Evolutionary conservation across 139 green algal genomes (phyloP).

Genomic region (Mesotaenium endlicherianum): DNA sequence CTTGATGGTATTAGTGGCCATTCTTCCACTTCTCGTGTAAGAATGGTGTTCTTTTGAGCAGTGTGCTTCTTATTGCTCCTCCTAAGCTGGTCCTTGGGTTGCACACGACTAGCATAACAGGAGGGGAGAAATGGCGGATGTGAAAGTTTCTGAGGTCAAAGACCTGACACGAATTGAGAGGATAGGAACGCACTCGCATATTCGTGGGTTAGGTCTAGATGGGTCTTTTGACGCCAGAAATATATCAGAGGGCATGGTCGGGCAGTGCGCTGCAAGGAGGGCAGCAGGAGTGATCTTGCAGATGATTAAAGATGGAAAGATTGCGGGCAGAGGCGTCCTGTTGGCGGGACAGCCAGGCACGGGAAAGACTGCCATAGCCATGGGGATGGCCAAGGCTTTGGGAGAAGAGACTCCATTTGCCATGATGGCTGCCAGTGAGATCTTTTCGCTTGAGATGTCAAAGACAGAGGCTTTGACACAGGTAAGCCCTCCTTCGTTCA

Average conservation of each 20-base stretch:
- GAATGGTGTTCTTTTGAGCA: too few relatives aligned
- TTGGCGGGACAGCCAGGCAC: slow-evolving; percentile 93
- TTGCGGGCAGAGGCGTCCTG: slow-evolving; percentile 90
- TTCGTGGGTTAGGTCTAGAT: slow-evolving; percentile 94
- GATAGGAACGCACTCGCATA: slow-evolving; percentile 96
- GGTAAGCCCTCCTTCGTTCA: too few relatives aligned
- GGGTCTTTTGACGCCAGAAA: slow-evolving; percentile 85
- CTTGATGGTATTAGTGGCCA: too few relatives aligned
- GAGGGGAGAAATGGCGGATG: slow-evolving; percentile 16
- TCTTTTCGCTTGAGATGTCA: slow-evolving; percentile 97
- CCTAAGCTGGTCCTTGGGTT: too few relatives aligned
- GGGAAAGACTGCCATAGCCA: slow-evolving; percentile 96
- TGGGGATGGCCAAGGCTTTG: slow-evolving; percentile 93
- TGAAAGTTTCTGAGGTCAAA: slow-evolving; percentile 46
- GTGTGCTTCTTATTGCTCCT: too few relatives aligned
- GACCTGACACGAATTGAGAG: slow-evolving; percentile 95
- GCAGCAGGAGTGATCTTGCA: slow-evolving; percentile 89
- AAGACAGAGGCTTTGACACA: slow-evolving; percentile 98
- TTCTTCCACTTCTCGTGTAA: too few relatives aligned
- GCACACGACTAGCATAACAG: too few relatives aligned
- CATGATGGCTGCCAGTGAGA: slow-evolving; percentile 94
- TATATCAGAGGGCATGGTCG: slow-evolving; percentile 96
- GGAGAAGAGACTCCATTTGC: slow-evolving; percentile 97
- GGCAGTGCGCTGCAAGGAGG: slow-evolving; percentile 83
- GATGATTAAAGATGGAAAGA: slow-evolving; percentile 96